These are phyloP conservation scores for Fusarium nanum DNA, from an alignment of 2,329 filamentous ascomycete genomes.

Conservation along the genomic window DNA sequence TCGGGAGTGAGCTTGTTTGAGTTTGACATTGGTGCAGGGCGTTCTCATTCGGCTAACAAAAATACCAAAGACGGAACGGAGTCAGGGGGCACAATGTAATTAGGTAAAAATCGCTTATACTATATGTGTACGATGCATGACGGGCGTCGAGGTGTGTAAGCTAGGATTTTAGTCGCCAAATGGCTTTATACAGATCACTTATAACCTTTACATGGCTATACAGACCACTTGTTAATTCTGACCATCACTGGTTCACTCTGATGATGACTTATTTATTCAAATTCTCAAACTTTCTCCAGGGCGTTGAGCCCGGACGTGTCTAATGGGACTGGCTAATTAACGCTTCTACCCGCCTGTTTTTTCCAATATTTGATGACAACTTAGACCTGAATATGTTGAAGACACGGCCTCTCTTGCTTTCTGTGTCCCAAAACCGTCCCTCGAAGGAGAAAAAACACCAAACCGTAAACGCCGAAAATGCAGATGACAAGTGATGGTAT, in stretches of 20 bases:
- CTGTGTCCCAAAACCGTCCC: constrained; percentile 31
- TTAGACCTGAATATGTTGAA: constrained; percentile 50
- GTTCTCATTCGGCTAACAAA: constrained; percentile 41
- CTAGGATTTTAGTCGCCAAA: constrained; percentile 1
- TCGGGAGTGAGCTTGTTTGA: constrained; percentile 50
- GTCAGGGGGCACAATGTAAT: constrained; percentile 31
- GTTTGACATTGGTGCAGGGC: constrained; percentile 27
- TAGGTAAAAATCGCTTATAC: constrained; percentile 6
- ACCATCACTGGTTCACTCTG: not conserved
- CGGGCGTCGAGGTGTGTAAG: constrained; percentile 11
- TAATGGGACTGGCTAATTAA: constrained; percentile 41
- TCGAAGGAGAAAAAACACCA: constrained; percentile 20
- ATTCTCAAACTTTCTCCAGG: constrained; percentile 36
- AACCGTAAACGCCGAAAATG: constrained; percentile 33
- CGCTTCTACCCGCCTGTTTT: constrained; percentile 30
- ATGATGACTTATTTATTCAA: not conserved
- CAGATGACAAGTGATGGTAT: constrained; percentile 31
- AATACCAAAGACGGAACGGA: constrained; percentile 36
- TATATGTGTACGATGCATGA: constrained; percentile 26
- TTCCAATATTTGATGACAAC: constrained; percentile 31
- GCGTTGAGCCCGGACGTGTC: constrained; percentile 49
- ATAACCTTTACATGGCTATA: not conserved
- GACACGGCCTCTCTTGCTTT: constrained; percentile 42
- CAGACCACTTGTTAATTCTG: not conserved
- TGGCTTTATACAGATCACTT: not conserved